Percentiles rank a stretch among this genome's conserved stretches.
Conservation (phyloP, 495 filamentous ascomycete species). For the Immersiella caudata region DNA sequence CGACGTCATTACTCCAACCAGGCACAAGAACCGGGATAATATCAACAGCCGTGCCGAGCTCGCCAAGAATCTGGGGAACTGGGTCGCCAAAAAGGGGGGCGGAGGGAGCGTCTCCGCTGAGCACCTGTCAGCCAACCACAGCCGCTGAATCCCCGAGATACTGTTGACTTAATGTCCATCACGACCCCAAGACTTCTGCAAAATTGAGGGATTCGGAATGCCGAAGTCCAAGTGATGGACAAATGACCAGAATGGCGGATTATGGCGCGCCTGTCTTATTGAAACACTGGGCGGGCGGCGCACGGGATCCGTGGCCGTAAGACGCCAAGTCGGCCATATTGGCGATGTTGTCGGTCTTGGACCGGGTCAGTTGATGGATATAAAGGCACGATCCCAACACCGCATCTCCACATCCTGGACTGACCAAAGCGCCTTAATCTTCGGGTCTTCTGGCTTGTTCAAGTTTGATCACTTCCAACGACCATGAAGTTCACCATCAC, state of each 20-base stretch:
- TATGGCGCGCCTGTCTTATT: not conserved
- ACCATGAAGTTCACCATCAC: constrained; percentile 14
- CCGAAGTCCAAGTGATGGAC: constrained; percentile 1
- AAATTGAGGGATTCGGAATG: not conserved
- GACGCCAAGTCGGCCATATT: not conserved
- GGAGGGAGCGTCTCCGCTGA: not conserved
- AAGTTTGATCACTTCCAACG: not conserved
- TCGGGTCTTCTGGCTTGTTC: too few species aligned
- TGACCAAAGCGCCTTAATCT: too few species aligned
- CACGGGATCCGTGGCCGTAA: not conserved
- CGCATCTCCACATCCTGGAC: too few species aligned
- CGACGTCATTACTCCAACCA: not conserved
- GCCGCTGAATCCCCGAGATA: not conserved
- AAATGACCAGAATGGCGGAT: not conserved
- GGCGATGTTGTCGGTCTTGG: too few species aligned
- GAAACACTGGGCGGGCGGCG: not conserved
- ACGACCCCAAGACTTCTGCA: not conserved
- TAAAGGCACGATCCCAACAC: not conserved
- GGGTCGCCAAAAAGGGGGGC: constrained; percentile 3
- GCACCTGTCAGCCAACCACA: constrained; percentile 5
- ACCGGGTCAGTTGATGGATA: constrained; percentile 2
- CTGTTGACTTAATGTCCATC: constrained; percentile 4
- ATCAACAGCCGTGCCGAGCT: constrained; percentile 3
- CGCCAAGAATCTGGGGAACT: constrained; percentile 5
- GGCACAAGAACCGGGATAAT: not conserved